phyloP scores from a whole-genome alignment of 2,329 filamentous ascomycete species.

The Pseudogymnoascus sp. region DNA sequence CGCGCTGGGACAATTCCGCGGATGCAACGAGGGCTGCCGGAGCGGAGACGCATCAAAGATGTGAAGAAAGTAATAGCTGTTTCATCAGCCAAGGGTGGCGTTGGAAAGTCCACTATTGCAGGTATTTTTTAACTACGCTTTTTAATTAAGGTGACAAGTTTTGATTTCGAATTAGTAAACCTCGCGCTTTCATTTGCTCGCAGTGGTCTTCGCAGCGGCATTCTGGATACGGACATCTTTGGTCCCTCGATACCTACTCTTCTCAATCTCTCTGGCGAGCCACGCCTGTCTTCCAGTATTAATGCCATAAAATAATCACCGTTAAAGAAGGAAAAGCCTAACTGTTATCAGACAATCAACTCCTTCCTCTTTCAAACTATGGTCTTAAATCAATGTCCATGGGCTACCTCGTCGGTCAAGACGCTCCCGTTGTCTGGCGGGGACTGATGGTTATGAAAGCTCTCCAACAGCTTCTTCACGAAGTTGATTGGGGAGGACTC shows the following conservation, averaged over 20 bases:
- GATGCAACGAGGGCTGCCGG: slow-evolving; percentile 71
- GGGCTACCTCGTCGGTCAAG: slow-evolving; percentile 78
- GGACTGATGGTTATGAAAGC: slow-evolving; percentile 98
- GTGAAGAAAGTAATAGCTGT: slow-evolving; percentile 94
- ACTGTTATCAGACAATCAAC: slow-evolving; percentile 54
- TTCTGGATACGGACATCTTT: slow-evolving; percentile 94
- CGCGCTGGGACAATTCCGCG: slow-evolving; percentile 65
- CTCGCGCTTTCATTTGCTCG: slow-evolving; percentile 79
- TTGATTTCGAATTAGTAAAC: slow-evolving; percentile 48
- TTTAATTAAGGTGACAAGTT: not conserved
- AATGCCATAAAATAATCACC: slow-evolving; percentile 18
- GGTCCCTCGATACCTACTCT: slow-evolving; percentile 90
- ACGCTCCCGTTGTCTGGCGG: slow-evolving; percentile 84
- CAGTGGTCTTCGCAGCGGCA: slow-evolving; percentile 70
- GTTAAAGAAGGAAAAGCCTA: slow-evolving; percentile 18
- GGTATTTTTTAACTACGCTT: slow-evolving; percentile 38
- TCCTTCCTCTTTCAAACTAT: slow-evolving; percentile 86
- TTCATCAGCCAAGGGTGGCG: slow-evolving; percentile 94
- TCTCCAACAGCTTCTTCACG: slow-evolving; percentile 86
- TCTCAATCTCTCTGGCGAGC: slow-evolving; percentile 71
- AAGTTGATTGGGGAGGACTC: slow-evolving; percentile 85
- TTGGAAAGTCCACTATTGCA: slow-evolving; percentile 90
- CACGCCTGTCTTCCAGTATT: slow-evolving; percentile 63
- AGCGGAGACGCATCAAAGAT: slow-evolving; percentile 69
- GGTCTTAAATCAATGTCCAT: slow-evolving; percentile 98